Evolutionary conservation across 768 basidiomycete species (phyloP), one percentile per base, ranked within the genome.

Genomic region (Favolaschia claudopus): DNA sequence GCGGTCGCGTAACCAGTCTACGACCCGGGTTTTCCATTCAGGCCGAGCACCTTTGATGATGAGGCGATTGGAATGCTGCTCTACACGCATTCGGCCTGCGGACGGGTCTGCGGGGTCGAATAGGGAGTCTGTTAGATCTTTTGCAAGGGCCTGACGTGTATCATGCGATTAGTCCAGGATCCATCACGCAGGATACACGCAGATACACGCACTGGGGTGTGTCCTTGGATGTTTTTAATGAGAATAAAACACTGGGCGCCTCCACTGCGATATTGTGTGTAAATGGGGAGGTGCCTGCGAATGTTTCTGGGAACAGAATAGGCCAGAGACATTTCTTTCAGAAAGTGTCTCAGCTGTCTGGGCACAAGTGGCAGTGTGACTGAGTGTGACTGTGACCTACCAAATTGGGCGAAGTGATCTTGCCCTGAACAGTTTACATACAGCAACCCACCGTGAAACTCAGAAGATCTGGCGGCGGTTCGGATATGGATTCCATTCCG

Each of bases 281-380:
- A 92, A 24, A 93, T 89, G 39, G 91, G 91, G 28, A 93, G 79
- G 44, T 83, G 82, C 29, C 89, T 88, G 46, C 80, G 80, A 43
- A 82, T 71, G 72, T 90, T 92, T 60, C 91, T 84, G 20, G 84
- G 82, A 40, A 93, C 78, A 60, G 82, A 83, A 74, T 91, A 93
- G 27, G 75, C 65, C 31, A 59, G 63, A 24, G n/a, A n/a, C n/a
- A n/a, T n/a, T n/a, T n/a, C n/a, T n/a, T n/a, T n/a, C n/a, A n/a
- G n/a, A n/a, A n/a, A n/a, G n/a, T n/a, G n/a, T n/a, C n/a, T n/a
- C n/a, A n/a, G n/a, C n/a, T n/a, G n/a, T n/a, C n/a, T n/a, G n/a
- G n/a, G n/a, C n/a, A n/a, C n/a, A n/a, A n/a, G n/a, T n/a, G n/a
- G n/a, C n/a, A n/a, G n/a, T n/a, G n/a, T n/a, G n/a, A n/a, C n/a